phyloP scores from a whole-genome alignment of 2,329 filamentous ascomycete genomes.

The Trichophyton mentagrophytes region DNA sequence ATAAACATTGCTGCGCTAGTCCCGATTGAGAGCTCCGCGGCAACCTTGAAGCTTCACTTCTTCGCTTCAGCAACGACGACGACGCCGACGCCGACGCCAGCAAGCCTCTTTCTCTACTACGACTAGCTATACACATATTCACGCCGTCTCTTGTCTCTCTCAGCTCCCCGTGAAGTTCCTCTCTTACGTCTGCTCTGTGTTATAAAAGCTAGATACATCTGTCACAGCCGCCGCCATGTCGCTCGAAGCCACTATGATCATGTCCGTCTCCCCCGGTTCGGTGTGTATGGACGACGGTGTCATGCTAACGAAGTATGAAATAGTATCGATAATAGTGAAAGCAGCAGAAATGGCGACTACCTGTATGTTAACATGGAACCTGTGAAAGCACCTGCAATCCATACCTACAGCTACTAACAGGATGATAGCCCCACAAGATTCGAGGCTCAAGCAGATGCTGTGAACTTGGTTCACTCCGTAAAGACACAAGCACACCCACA shows the following conservation, averaged over 20 bases:
- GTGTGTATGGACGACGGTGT: constrained; percentile 14
- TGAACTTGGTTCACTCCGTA: constrained; percentile 87
- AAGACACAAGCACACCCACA: constrained; percentile 94
- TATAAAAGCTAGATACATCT: not conserved
- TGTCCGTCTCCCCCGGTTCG: constrained; percentile 37
- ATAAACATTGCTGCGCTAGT: constrained; percentile 4
- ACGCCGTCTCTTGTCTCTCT: not conserved
- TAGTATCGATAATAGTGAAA: constrained; percentile 95
- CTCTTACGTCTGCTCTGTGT: not conserved
- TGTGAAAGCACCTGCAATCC: constrained; percentile 8
- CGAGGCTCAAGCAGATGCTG: constrained; percentile 90
- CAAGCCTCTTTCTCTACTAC: not conserved
- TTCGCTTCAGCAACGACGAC: not conserved
- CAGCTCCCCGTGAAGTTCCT: not conserved
- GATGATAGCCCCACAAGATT: constrained; percentile 69
- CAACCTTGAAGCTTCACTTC: not conserved
- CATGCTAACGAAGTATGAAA: constrained; percentile 9
- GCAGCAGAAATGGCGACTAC: constrained; percentile 90
- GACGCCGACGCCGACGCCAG: not conserved
- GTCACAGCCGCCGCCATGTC: constrained; percentile 56
- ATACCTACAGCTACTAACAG: not conserved
- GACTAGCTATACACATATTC: not conserved
- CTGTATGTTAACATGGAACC: constrained; percentile 34
- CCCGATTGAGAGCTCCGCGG: constrained; percentile 6
- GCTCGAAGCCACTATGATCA: constrained; percentile 98